Evolutionary conservation across 192 early-diverging fungal species (phyloP).

Genomic region (Coemansia sp.): DNA sequence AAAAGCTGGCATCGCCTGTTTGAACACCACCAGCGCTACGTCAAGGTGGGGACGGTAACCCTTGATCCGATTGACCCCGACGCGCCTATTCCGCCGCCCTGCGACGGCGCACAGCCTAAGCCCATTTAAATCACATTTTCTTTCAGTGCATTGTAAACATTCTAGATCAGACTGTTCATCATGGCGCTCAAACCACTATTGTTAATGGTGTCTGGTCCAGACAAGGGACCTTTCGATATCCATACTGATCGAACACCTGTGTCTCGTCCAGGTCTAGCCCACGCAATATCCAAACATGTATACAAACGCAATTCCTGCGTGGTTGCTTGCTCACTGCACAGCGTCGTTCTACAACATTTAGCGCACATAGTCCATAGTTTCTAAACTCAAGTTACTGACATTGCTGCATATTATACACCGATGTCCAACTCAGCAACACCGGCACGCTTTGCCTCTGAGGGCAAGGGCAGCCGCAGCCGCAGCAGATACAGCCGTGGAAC

Average conservation of each 20-base stretch:
- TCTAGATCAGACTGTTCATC: too few species aligned
- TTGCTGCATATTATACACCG: background rate
- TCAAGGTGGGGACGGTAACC: conserved; percentile 77
- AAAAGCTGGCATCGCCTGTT: conserved; percentile 87
- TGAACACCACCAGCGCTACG: conserved; percentile 81
- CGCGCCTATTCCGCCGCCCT: conserved; percentile 78
- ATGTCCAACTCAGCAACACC: conserved; percentile 18
- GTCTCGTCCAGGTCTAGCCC: too few species aligned
- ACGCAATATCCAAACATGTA: too few species aligned
- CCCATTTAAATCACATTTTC: conserved; percentile 12
- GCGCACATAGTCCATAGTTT: too few species aligned
- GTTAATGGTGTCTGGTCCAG: too few species aligned
- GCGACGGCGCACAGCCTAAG: conserved; percentile 58
- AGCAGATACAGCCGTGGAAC: conserved; percentile 14
- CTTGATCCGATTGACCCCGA: conserved; percentile 80
- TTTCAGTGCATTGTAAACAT: too few species aligned
- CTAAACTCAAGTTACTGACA: background rate
- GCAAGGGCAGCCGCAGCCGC: conserved; percentile 8
- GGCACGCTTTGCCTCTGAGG: conserved; percentile 12
- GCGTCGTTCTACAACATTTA: too few species aligned
- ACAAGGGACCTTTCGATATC: too few species aligned
- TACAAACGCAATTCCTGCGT: too few species aligned
- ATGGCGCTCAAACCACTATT: too few species aligned
- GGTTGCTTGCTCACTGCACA: too few species aligned
- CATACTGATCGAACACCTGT: too few species aligned